These are phyloP conservation scores for Lasiodiplodia hormozganensis DNA, from an alignment of 2,329 filamentous ascomycete genomes.

Conservation along the genomic window DNA sequence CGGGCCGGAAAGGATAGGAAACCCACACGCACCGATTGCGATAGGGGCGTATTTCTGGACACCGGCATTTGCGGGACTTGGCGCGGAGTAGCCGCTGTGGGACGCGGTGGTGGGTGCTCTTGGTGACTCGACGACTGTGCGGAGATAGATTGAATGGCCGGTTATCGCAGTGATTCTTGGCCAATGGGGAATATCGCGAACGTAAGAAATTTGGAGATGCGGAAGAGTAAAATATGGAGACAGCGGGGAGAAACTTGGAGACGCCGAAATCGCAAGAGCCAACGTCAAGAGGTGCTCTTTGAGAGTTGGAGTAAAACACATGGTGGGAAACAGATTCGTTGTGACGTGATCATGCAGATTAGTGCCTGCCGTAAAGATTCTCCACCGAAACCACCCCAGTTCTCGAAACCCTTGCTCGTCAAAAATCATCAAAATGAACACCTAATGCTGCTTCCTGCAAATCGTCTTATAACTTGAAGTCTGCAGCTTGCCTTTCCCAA, in stretches of 20 bases:
- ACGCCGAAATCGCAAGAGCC: not conserved
- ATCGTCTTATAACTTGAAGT: slow-evolving; percentile 73
- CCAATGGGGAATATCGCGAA: slow-evolving; percentile 11
- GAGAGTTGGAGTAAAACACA: not conserved
- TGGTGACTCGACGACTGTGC: slow-evolving; percentile 6
- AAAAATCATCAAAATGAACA: not conserved
- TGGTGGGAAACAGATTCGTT: not conserved
- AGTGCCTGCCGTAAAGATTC: not conserved
- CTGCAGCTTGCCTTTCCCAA: slow-evolving; percentile 74
- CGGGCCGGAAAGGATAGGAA: not conserved
- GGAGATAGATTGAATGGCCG: not conserved
- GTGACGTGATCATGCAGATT: not conserved
- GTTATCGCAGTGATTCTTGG: not conserved
- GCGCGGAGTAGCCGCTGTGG: slow-evolving; percentile 6
- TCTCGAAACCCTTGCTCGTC: not conserved
- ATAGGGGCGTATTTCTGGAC: not conserved
- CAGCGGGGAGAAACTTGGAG: not conserved
- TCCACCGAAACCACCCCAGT: not conserved
- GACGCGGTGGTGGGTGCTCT: slow-evolving; percentile 6
- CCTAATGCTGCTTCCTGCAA: not conserved
- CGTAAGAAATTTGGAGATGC: slow-evolving; percentile 7
- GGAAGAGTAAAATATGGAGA: not conserved
- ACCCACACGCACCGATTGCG: not conserved
- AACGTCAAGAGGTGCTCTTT: not conserved
- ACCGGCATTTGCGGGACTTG: not conserved